Conservation (phyloP, 257 asterid species). For the Sherardia arvensis region DNA sequence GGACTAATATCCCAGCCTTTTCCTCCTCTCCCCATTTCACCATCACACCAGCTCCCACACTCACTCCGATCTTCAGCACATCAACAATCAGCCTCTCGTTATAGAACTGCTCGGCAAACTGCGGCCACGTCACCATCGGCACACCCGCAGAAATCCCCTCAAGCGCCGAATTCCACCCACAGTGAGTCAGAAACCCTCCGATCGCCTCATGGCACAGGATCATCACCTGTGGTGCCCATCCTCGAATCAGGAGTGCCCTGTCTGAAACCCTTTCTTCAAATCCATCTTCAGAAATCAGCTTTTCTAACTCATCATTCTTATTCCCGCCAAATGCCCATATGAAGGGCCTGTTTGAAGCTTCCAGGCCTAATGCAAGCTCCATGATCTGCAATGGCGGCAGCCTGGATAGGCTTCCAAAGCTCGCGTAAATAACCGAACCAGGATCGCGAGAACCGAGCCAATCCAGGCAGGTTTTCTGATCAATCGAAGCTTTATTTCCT, state of each 20-base stretch:
- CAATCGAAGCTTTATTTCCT: constrained; percentile 22
- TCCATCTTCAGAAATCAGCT: constrained; percentile 27
- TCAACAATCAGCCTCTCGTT: constrained; percentile 43
- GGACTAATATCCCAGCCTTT: constrained; percentile 9
- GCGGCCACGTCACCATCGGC: constrained; percentile 58
- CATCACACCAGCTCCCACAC: constrained; percentile 20
- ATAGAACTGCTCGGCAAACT: constrained; percentile 51
- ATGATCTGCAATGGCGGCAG: constrained; percentile 24
- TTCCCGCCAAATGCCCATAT: constrained; percentile 25
- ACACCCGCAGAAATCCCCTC: constrained; percentile 47
- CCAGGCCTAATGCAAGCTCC: constrained; percentile 40
- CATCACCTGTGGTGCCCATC: constrained; percentile 52
- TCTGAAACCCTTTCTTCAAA: constrained; percentile 32
- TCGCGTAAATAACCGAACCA: constrained; percentile 29
- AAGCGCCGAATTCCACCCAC: constrained; percentile 59
- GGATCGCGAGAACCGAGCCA: constrained; percentile 33
- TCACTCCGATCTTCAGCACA: constrained; percentile 38
- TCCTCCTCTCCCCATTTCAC: constrained; percentile 10
- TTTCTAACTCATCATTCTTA: constrained; percentile 14
- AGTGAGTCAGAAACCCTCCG: constrained; percentile 53
- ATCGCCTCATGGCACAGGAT: constrained; percentile 39
- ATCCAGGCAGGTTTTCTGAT: constrained; percentile 16
- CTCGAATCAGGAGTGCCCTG: constrained; percentile 30
- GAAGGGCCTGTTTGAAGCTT: constrained; percentile 32
- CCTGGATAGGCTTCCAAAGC: constrained; percentile 47